Conservation (phyloP, 306 rosid genomes). For the Lotus japonicus region DNA sequence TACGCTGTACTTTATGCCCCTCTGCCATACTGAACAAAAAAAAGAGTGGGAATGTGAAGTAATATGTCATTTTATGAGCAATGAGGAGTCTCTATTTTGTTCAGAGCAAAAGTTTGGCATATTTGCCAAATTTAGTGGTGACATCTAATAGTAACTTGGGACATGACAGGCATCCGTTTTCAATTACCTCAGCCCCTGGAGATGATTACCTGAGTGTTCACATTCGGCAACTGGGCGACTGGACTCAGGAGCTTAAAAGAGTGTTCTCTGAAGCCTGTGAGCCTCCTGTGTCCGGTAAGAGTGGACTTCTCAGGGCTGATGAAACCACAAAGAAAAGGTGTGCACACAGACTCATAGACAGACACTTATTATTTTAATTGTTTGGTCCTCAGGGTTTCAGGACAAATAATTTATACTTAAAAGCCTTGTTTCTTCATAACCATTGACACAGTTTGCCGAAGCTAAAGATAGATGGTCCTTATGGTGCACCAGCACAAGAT, state of each 20-base stretch:
- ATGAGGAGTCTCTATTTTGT: neutral
- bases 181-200: slow-evolving; percentile 99
- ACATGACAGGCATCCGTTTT: slow-evolving; percentile 89
- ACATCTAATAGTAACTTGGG: slow-evolving; percentile 10
- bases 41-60: no score
- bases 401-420: neutral
- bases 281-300: slow-evolving; percentile 89
- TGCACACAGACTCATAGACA: no score
- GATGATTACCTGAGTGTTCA: slow-evolving; percentile 96
- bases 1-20: no score
- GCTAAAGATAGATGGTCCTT: slow-evolving; percentile 94
- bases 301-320: slow-evolving; percentile 96
- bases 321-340: slow-evolving; percentile 93
- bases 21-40: no score
- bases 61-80: neutral
- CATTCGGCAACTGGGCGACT: slow-evolving; percentile 97
- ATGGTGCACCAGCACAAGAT: slow-evolving; percentile 98
- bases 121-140: neutral
- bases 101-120: neutral
- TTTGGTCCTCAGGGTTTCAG: neutral
- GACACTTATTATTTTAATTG: neutral
- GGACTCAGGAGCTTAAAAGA: slow-evolving; percentile 97
- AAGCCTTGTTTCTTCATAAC: neutral
- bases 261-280: slow-evolving; percentile 90
- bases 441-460: slow-evolving; percentile 67